Evolutionary conservation across 169 alveolate species (phyloP), one percentile per base, ranked within the genome.

Genomic region (Cryptosporidium meleagridis): DNA sequence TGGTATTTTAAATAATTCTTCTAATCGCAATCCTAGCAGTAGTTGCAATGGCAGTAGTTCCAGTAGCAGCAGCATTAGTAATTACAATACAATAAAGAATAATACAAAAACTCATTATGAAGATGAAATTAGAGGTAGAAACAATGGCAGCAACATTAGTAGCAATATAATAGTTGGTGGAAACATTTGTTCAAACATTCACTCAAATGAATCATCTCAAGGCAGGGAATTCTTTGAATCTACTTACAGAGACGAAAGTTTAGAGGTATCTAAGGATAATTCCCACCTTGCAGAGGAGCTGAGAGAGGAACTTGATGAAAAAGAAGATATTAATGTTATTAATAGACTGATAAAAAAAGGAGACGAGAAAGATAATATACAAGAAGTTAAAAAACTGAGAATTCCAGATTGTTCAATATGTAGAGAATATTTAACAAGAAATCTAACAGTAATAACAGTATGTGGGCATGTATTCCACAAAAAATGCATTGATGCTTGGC

Each of bases 401-500:
- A 75, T 75, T n/a, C 86, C 86, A 31, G 86, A 75, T 39, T 75
- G 86, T 37, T 75, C 86, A 31, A 75, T 75, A 31, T 75, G 86
- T 16, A 53, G 86, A 31, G 86, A 75, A 58, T 75, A 75, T 58
- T 44, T 75, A 53, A 75, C 86, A 6, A 53, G 35, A 2, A 75
- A 75, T 31, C 33, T 75, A 35, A 75, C 86, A 0, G 86, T 75
- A 33, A 75, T 75, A 31, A 75, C 86, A 52, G 86, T 75, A 23
- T 75, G 86, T 41, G 86, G 86, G 8, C 86, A 75, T 75, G 72
- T 75, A n/a, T 75, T 75, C 31, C 86, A 75, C 23, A 75, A 75
- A 29, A 12, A 55, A 41, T 75, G 86, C 33, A 75, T 75, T 9
- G 86, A 75, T 55, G 53, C 70, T 12, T 75, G 86, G 86, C 72